These are phyloP conservation scores for Skeletonema potamos DNA, from an alignment of 108 stramenopile genomes.

Conservation along the genomic window DNA sequence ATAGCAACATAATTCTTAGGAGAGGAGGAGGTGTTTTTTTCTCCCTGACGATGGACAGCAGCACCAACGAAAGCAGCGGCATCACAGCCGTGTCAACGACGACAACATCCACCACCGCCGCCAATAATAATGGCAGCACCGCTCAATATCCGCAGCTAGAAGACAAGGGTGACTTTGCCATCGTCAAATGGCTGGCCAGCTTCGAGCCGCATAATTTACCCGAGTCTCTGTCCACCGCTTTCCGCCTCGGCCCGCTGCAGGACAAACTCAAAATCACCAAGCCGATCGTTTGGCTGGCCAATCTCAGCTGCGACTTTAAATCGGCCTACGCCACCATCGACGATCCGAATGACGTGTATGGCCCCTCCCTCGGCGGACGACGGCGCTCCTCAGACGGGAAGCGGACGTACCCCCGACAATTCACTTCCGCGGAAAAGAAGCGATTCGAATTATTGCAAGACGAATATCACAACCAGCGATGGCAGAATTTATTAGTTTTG, in stretches of 20 bases:
- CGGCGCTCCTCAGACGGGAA: not conserved
- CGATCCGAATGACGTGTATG: not conserved
- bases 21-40: no score
- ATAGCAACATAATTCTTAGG: no score
- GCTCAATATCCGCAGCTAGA: not conserved
- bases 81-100: no score
- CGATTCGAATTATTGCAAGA: slow-evolving; percentile 15
- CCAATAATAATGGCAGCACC: no score
- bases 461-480: slow-evolving; percentile 18
- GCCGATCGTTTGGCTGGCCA: slow-evolving; percentile 19
- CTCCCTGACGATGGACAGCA: no score
- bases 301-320: slow-evolving; percentile 12
- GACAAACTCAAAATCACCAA: not conserved
- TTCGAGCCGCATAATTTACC: slow-evolving; percentile 4
- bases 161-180: slow-evolving; percentile 1
- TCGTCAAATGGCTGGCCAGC: slow-evolving; percentile 5
- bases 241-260: slow-evolving; percentile 1
- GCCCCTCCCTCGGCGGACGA: not conserved
- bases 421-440: slow-evolving; percentile 1
- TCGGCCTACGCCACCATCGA: slow-evolving; percentile 5
- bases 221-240: not conserved
- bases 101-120: no score
- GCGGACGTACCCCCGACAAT: slow-evolving; percentile 9
- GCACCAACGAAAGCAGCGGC: no score
- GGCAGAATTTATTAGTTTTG: slow-evolving; percentile 6